Percentiles rank a stretch among this genome's conserved stretches.
Evolutionary conservation across 768 basidiomycete genomes (phyloP).

Genomic region (Boletus pseudopeckii): DNA sequence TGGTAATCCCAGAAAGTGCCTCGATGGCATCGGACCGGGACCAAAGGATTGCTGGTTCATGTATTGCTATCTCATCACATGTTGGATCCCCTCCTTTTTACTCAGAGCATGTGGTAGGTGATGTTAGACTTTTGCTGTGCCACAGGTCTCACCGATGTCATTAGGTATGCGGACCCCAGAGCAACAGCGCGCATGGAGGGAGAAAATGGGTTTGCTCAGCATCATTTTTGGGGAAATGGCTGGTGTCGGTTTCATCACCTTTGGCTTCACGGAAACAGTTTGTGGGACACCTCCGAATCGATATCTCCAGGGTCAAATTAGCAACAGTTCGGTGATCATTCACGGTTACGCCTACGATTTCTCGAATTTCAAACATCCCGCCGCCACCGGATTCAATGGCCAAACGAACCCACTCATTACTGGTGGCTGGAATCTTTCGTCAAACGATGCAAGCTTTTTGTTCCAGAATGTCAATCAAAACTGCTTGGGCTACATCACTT

Average conservation of each 20-base stretch:
- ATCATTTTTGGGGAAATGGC: conserved; percentile 86
- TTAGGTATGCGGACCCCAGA: conserved; percentile 87
- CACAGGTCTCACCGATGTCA: conserved; percentile 9
- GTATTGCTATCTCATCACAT: conserved; percentile 85
- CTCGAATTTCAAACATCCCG: conserved; percentile 80
- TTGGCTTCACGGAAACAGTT: conserved; percentile 93
- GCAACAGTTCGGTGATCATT: conserved; percentile 81
- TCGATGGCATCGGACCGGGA: conserved; percentile 76
- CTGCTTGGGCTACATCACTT: conserved; percentile 74
- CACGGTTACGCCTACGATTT: conserved; percentile 95
- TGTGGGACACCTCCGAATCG: conserved; percentile 86
- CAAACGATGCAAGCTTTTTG: conserved; percentile 90
- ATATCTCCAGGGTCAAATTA: conserved; percentile 75
- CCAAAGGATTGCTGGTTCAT: conserved; percentile 95
- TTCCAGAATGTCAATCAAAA: conserved; percentile 91
- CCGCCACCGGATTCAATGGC: conserved; percentile 68
- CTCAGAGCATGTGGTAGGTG: conserved; percentile 74
- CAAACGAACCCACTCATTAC: conserved; percentile 78
- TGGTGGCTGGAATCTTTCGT: conserved; percentile 71
- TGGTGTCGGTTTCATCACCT: conserved; percentile 94
- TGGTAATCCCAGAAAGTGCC: conserved; percentile 46
- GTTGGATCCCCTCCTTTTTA: conserved; percentile 75
- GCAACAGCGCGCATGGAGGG: conserved; percentile 94
- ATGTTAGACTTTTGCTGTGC: not conserved
- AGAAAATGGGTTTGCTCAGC: conserved; percentile 91